A percentile compares a stretch with the other conserved stretches of the same genome.
Conservation (phyloP, 1,139 yeast species). For the Blastobotrys ciferrii region DNA sequence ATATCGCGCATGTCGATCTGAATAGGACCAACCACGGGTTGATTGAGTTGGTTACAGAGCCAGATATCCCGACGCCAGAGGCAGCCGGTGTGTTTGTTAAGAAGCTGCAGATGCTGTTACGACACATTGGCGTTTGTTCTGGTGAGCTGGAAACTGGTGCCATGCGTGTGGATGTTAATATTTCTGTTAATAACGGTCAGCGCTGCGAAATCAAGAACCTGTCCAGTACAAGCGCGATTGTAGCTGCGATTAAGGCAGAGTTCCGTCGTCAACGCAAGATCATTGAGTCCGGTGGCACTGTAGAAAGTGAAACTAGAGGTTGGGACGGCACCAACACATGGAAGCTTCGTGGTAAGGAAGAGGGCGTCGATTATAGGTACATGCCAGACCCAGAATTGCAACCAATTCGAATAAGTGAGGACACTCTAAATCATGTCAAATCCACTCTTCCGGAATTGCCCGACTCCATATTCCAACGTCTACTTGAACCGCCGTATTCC, state of each 20-base stretch:
- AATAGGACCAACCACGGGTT: constrained; percentile 85
- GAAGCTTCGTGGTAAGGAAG: constrained; percentile 71
- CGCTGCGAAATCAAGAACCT: constrained; percentile 88
- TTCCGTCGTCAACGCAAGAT: constrained; percentile 61
- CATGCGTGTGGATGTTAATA: constrained; percentile 89
- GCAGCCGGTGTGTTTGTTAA: constrained; percentile 78
- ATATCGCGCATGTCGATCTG: constrained; percentile 54
- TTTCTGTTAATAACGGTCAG: constrained; percentile 64
- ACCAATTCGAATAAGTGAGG: constrained; percentile 46
- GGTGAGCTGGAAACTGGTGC: constrained; percentile 96
- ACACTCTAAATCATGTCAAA: constrained; percentile 42
- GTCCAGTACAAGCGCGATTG: constrained; percentile 79
- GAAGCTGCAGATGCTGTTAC: constrained; percentile 71
- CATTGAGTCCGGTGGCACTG: constrained; percentile 38
- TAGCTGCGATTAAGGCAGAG: constrained; percentile 74
- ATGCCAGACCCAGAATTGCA: constrained; percentile 94
- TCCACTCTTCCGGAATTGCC: constrained; percentile 59
- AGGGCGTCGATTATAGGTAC: constrained; percentile 81
- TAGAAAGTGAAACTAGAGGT: constrained; percentile 77
- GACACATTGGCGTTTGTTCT: constrained; percentile 68
- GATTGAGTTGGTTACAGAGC: constrained; percentile 87
- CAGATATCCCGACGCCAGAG: constrained; percentile 68
- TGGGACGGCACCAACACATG: constrained; percentile 79
- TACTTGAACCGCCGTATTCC: constrained; percentile 53
- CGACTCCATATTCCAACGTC: constrained; percentile 51